Evolutionary conservation across 441 rosid species (phyloP), one percentile per base, ranked within the genome.

Genomic region (Euphorbia schlechtendalii): DNA sequence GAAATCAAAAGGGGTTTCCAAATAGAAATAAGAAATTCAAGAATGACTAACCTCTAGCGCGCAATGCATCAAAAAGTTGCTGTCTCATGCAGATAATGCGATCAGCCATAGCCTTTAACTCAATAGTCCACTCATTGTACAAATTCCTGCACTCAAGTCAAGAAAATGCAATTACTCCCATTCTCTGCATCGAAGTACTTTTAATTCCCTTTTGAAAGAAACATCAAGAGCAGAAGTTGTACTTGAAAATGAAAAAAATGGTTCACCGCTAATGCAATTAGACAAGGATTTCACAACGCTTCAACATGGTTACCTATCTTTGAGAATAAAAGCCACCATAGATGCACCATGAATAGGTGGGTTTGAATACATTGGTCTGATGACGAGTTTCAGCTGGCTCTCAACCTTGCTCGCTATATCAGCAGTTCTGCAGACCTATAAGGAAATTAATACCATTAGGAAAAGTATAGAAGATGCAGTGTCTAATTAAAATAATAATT

Each of bases 281-380:
- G 27, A 58, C 40, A 38, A 27, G 63, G 20, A 52, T 41, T 32
- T 56, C 18, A 59, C 12, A 25, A n/a, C n/a, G n/a, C n/a, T n/a
- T n/a, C n/a, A n/a, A n/a, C n/a, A n/a, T n/a, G n/a, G n/a, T n/a
- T n/a, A 82, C 96, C 89, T 80, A 72, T 88, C 81, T 74, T 73
- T 83, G 52, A 88, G 79, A 61, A 88, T 84, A 67, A 71, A 53
- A 65, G 96, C 95, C 56, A 89, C 97, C 53, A 89, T 90, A 2
- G 97, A 89, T 61, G 96, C 97, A 68, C 99, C 97, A 48, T 89
- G 99, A 49, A 90, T 84, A 25, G 99, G 97, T 40, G 99, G 99
- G 46, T 81, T 90, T 48, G 97, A 94, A 78, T 89, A 94, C 93
- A 89, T 84, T 67, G 99, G 96, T 74, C 97, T 83, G 71, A 94